Conservation (phyloP, 345 rosid genomes). For the Linum lewisii region DNA sequence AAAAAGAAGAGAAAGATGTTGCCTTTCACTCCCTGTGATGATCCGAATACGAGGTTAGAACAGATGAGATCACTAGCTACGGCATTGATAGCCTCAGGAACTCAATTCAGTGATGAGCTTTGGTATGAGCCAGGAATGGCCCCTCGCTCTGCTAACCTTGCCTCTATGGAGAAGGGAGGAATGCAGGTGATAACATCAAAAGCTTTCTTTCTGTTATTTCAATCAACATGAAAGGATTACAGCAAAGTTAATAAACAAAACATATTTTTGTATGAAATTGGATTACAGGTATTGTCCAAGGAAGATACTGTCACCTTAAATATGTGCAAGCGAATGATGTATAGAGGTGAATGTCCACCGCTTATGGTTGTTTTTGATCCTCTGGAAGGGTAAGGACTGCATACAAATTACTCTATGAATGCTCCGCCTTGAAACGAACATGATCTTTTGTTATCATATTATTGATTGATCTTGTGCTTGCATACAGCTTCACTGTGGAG, state of each 20-base stretch:
- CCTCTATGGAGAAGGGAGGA: conserved; percentile 23
- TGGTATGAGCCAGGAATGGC: conserved; percentile 19
- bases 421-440: no score
- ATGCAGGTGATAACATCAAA: no score
- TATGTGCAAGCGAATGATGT: conserved; percentile 20
- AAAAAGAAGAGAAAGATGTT: conserved; percentile 20
- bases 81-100: conserved; percentile 19
- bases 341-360: conserved; percentile 27
- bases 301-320: conserved; percentile 21
- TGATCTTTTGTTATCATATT: conserved; percentile 22
- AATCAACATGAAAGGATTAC: no score
- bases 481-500: conserved; percentile 27
- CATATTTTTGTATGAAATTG: no score
- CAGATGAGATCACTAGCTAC: conserved; percentile 27
- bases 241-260: no score
- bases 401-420: no score
- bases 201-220: no score
- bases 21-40: conserved; percentile 20
- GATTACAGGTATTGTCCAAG: conserved; percentile 19
- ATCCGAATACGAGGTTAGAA: conserved; percentile 14
- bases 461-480: conserved; percentile 21
- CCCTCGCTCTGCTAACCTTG: conserved; percentile 15
- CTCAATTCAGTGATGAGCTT: conserved; percentile 16
- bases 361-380: conserved; percentile 25
- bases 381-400: conserved; percentile 28